A percentile compares a stretch with the other conserved stretches of the same genome.
Conservation (phyloP, 148 eudicot species). For the Salicornia ramosissima region DNA sequence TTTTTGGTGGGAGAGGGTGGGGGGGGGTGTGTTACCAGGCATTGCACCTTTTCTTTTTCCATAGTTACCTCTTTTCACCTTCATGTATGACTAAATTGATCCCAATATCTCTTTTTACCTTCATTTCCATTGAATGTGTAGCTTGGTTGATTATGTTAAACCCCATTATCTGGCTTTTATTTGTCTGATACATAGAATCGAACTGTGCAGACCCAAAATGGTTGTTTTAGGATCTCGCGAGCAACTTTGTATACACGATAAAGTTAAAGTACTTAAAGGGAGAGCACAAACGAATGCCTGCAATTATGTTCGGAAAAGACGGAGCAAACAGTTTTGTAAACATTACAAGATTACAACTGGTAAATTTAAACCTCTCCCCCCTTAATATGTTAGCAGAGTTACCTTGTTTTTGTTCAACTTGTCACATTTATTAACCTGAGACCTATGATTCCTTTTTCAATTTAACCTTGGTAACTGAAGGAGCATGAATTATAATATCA, state of each 20-base stretch:
- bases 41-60: neutral
- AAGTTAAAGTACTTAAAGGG: conserved; percentile 74
- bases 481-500: neutral
- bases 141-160: neutral
- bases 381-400: neutral
- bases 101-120: no score
- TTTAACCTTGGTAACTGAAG: neutral
- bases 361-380: conserved; percentile 17
- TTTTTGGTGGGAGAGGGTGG: neutral
- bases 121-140: neutral
- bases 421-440: neutral
- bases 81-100: no score
- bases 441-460: neutral
- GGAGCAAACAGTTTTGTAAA: conserved; percentile 50
- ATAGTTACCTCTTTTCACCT: neutral
- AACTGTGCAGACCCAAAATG: conserved; percentile 85
- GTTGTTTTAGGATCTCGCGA: conserved; percentile 94
- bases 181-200: conserved; percentile 1
- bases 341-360: conserved; percentile 74
- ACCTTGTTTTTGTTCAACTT: neutral
- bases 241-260: conserved; percentile 90
- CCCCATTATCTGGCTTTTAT: neutral
- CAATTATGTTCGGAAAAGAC: conserved; percentile 59
- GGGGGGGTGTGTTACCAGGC: neutral
- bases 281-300: conserved; percentile 91